Base-by-base conservation (phyloP, 23 red algal genomes). In the Pyropia haitanensis region DNA sequence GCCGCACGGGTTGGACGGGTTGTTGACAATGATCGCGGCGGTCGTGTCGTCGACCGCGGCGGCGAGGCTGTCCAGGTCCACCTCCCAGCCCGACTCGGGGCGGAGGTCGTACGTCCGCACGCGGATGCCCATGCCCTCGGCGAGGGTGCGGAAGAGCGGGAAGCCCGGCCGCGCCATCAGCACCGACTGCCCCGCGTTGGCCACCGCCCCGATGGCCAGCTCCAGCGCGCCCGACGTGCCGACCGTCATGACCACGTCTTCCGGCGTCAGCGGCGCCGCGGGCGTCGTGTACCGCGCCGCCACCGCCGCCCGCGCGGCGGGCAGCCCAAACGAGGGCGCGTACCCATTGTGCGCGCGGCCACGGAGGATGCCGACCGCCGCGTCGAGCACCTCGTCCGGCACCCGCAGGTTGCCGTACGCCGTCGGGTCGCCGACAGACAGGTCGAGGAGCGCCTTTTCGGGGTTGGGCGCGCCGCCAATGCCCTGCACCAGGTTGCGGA, bases 1-100 rank as follows among this genome's bases (percentile, higher is more conserved):
- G 5, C 94, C 94, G 65, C 94, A 98, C 61, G 94, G 94, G 64
- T 98, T 98, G 21, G 78, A 86, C 49, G 94, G 94, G 58, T 98
- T 98, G 73, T 98, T 98, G 48, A 98, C 76, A 14, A 98, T 81
- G 31, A 98, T 72, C 27, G 94, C 94, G 18, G 33, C 49, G 14
- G 94, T 98, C 3, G 86, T 87, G 51, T 67, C 24, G 73, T 98
- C 94, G 1, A 70, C 86, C 50, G 78, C 44, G 5, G 49, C 29
- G 6, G 39, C 31, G 5, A 98, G 19, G 17, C 64, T 44, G 50
- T 73, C 55, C 60, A 90, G n/a, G 28, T 84, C 59, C 20, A 82
- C 72, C 67, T 98, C 63, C 94, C 94, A 98, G 0, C 63, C 39
- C 5, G 63, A 60, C 50, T 98, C 71, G 18, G 85, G 56, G 44